Base-by-base conservation (phyloP, 208 protist species). In the Histomonas meleagridis region DNA sequence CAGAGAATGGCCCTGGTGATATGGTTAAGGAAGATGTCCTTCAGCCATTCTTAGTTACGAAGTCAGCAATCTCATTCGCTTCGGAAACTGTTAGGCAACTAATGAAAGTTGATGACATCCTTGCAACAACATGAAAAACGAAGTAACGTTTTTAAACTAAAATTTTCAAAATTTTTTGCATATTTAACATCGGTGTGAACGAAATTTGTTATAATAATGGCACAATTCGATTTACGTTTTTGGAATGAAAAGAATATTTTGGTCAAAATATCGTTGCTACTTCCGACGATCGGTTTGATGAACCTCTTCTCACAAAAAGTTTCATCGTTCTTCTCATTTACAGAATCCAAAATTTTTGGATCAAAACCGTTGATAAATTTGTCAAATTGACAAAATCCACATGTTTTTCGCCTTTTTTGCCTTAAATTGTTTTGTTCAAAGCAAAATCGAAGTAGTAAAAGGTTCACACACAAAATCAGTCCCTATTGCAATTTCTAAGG, bases 31-130 rank as follows among this genome's bases (percentile, higher is more conserved):
- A 98, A 93, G 97, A 98, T 92, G 98, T 99, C 26, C 93, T 99
- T 72, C 97, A 99, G 94, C 98, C 98, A 46, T 93, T 99, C 35
- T 95, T 99, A 10, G 98, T 99, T 10, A 96, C 95, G 49, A 95
- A 95, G 1, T 97, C 95, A 79, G 97, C 97, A 48, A 93, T 99
- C 43, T 94, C 94, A 16, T 96, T 99, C n/a, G 98, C 98, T 38
- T 97, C 97, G 18, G 98, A 99, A 94, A 98, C 96, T 70, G 98
- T 99, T 40, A 95, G 97, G 92, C 98, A 98, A 95, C 97, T 99
- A 81, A 95, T 99, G 69, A 99, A 99, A 93, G 98, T 98, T 93
- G 96, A 98, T 93, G 97, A 98, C 94, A 97, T 98, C 79, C 95
- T 97, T 65, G 60, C 92, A 18, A 79, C 70, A 79, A 51, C 70